These are phyloP conservation scores for Mycena amicta DNA, from an alignment of 768 basidiomycete genomes.

Conservation along the genomic window DNA sequence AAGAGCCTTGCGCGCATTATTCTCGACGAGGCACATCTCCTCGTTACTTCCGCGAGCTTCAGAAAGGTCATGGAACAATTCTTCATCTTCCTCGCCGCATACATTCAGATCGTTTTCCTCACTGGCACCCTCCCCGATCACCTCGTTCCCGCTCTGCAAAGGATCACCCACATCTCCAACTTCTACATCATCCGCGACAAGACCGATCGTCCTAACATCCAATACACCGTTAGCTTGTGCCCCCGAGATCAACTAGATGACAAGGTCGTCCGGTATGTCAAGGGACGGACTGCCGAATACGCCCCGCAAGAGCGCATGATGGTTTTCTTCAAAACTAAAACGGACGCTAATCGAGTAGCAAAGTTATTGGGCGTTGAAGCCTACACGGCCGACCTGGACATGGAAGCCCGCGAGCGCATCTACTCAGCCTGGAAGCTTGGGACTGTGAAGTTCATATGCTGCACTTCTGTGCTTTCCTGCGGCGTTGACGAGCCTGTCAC, in stretches of 20 bases:
- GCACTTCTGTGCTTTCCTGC: neutral
- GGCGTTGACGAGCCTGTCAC: neutral
- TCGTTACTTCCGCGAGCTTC: neutral
- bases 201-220: neutral
- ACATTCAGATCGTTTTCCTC: neutral
- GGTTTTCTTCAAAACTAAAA: neutral
- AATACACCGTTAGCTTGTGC: neutral
- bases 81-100: neutral
- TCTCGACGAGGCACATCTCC: neutral
- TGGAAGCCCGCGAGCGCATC: neutral
- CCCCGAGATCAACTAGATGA: neutral
- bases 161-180: neutral
- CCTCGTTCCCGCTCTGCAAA: neutral
- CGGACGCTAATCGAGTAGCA: neutral
- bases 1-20: neutral
- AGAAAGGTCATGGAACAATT: neutral
- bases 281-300: neutral
- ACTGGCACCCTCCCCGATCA: neutral
- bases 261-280: neutral
- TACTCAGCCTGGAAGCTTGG: neutral
- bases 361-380: neutral
- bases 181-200: neutral
- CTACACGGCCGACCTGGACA: neutral
- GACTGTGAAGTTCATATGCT: neutral
- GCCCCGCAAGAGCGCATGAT: neutral